Conservation (phyloP, 2,329 filamentous ascomycete species). For the Claviceps digitariae region DNA sequence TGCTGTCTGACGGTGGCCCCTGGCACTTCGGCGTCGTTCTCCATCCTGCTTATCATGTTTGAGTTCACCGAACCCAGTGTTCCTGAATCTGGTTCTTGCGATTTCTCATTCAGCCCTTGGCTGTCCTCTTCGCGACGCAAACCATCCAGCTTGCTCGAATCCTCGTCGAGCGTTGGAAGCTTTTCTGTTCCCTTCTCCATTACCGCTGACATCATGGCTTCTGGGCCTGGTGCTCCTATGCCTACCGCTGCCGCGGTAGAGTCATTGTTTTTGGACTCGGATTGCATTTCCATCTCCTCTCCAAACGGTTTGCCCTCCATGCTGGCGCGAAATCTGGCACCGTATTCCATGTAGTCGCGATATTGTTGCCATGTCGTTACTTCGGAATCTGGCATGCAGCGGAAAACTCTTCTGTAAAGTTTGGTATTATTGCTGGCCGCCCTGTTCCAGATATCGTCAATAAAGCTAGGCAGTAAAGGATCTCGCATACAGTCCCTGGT, state of each 20-base stretch:
- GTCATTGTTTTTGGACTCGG: constrained; percentile 13
- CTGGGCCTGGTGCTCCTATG: constrained; percentile 28
- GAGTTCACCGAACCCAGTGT: constrained; percentile 24
- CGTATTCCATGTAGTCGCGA: constrained; percentile 67
- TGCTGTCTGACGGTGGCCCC: constrained; percentile 32
- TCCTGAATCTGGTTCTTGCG: constrained; percentile 1
- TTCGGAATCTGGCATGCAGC: constrained; percentile 93
- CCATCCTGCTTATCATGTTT: constrained; percentile 14
- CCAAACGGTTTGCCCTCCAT: constrained; percentile 40
- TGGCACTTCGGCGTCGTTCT: neutral
- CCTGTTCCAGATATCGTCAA: constrained; percentile 75
- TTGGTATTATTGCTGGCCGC: constrained; percentile 92
- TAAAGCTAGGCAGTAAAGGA: constrained; percentile 69
- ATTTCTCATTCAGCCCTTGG: constrained; percentile 21
- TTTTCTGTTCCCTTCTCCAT: constrained; percentile 18
- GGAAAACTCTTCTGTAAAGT: constrained; percentile 84
- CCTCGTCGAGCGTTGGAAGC: constrained; percentile 8
- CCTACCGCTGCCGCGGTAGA: constrained; percentile 25
- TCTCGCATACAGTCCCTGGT: constrained; percentile 91
- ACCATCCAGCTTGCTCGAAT: constrained; percentile 20
- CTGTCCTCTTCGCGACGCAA: constrained; percentile 18
- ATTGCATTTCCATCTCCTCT: constrained; percentile 36
- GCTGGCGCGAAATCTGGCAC: constrained; percentile 59
- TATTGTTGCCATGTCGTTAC: constrained; percentile 91
- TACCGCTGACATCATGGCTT: constrained; percentile 22